A percentile compares a stretch with the other conserved stretches of the same genome.
These are phyloP conservation scores for Acacia crassicarpa DNA, from an alignment of 306 rosid genomes.

Conservation along the genomic window DNA sequence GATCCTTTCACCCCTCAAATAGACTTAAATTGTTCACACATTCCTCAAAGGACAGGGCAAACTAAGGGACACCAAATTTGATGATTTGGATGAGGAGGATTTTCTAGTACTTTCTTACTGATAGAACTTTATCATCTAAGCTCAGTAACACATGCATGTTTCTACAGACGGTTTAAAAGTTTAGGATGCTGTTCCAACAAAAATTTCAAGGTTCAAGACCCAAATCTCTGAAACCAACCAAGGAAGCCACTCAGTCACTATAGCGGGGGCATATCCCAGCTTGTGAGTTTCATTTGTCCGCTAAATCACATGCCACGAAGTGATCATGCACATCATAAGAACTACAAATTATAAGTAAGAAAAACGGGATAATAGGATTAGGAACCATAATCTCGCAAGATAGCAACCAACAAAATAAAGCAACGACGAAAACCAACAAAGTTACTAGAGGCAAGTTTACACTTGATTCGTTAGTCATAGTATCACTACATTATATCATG, in stretches of 20 bases:
- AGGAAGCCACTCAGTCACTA: background rate
- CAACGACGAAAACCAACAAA: background rate
- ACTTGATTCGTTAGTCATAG: background rate
- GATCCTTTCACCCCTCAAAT: too few species aligned
- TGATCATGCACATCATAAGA: background rate
- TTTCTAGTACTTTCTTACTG: background rate
- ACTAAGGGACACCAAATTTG: background rate
- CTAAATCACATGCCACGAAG: background rate
- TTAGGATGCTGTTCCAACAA: background rate
- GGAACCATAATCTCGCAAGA: background rate
- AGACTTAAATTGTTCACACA: background rate
- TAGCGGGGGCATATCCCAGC: background rate
- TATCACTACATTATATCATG: background rate
- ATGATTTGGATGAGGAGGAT: background rate
- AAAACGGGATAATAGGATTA: background rate
- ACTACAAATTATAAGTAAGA: background rate
- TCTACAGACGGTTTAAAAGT: background rate
- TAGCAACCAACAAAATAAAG: background rate
- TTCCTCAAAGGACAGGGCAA: background rate
- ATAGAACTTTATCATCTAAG: background rate
- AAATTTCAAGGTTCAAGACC: background rate
- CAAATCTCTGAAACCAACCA: background rate
- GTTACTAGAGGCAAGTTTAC: background rate
- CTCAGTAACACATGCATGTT: background rate
- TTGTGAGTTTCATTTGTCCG: background rate